A percentile compares a stretch with the other conserved stretches of the same genome.
phyloP scores from a whole-genome alignment of 768 basidiomycete species.

The Collybia sordida region DNA sequence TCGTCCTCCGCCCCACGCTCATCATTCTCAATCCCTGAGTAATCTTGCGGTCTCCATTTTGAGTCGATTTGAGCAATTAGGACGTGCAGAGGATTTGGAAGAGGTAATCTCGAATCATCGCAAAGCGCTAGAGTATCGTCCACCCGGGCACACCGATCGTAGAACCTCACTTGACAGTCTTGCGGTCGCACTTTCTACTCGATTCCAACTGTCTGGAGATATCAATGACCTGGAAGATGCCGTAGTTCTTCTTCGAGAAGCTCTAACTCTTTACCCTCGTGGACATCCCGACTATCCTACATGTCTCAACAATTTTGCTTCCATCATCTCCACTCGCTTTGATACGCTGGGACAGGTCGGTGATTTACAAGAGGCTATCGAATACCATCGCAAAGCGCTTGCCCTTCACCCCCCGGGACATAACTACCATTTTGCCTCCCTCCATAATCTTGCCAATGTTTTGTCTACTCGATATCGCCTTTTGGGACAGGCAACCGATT shows the following conservation, averaged over 20 bases:
- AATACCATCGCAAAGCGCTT: conserved; percentile 6
- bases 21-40: conserved; percentile 7
- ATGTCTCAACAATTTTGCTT: conserved; percentile 14
- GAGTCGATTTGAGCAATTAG: conserved; percentile 6
- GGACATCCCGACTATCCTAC: not conserved
- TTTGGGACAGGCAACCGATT: not conserved
- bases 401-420: not conserved
- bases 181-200: not conserved
- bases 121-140: not conserved
- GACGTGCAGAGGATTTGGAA: not conserved
- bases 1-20: conserved; percentile 10
- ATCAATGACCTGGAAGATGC: too few relatives aligned
- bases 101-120: not conserved
- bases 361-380: conserved; percentile 20
- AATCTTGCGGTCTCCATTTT: conserved; percentile 6
- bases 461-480: not conserved
- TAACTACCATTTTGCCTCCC: not conserved
- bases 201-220: not conserved
- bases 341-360: not conserved
- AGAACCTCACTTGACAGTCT: not conserved
- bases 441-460: not conserved
- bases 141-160: conserved; percentile 5
- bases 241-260: not conserved
- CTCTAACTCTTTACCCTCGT: not conserved
- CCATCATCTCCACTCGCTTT: conserved; percentile 5